Conservation (phyloP, 345 rosid genomes). For the Salix brachista region DNA sequence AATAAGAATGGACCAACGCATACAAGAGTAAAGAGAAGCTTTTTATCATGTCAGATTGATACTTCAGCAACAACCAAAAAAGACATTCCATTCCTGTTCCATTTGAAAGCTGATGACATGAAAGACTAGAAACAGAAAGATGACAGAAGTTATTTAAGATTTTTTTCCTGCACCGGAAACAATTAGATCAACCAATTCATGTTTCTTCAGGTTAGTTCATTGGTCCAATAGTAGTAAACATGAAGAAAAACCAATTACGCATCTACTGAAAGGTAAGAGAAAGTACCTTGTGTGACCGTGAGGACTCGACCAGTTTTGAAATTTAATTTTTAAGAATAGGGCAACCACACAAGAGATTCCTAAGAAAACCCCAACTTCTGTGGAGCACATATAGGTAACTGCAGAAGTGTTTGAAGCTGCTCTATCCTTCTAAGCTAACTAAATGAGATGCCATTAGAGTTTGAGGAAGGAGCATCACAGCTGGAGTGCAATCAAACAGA, state of each 20-base stretch:
- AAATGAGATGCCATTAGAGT: conserved; percentile 44
- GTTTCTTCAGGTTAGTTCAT: background rate
- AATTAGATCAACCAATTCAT: background rate
- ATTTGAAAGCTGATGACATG: background rate
- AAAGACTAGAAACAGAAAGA: background rate
- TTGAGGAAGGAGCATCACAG: conserved; percentile 43
- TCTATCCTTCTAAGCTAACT: conserved; percentile 44
- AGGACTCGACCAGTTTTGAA: background rate
- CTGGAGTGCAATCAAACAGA: conserved; percentile 53
- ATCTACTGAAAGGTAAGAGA: background rate
- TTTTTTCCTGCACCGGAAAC: background rate
- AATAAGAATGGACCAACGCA: background rate
- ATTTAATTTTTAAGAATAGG: background rate
- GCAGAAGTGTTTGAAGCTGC: conserved; percentile 66
- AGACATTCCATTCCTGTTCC: background rate
- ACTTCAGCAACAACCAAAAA: background rate
- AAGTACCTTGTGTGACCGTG: background rate
- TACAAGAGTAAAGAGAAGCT: background rate
- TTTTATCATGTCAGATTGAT: background rate
- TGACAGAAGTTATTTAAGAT: background rate
- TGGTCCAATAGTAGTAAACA: background rate
- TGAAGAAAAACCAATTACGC: background rate
- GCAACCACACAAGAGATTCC: conserved; percentile 16
- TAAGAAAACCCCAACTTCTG: conserved; percentile 36
- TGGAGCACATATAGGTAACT: conserved; percentile 50